Base-by-base conservation (phyloP, 169 alveolate species). In the Plasmodium inui region DNA sequence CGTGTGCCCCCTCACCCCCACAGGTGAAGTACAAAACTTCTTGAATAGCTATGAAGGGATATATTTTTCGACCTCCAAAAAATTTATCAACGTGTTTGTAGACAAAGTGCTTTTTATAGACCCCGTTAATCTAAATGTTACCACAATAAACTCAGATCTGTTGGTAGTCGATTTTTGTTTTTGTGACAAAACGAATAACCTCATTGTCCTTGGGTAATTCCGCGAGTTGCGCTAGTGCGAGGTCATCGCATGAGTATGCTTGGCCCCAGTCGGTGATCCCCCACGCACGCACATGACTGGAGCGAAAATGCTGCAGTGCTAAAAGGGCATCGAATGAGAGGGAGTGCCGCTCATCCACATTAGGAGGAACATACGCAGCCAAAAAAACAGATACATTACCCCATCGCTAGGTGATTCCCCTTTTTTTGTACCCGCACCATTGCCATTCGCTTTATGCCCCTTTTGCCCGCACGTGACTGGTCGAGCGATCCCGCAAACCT, bases 51-150 rank as follows among this genome's bases (percentile, higher is more conserved):
- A 86, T 32, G 93, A 86, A 86, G 93, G 93, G 12, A 86, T 76
- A 74, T 74, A 53, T 30, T 86, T 86, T 74, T 86, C 86, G 34
- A 46, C 72, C 22, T 61, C 76, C 22, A 86, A 86, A 70, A 86
- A 86, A 37, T 86, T 86, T 70, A 86, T 86, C 55, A 86, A 86
- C 80, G 85, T 86, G 53, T 86, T 86, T 86, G 80, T 86, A 32
- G 93, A 86, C 82, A 86, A 86, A 67, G 12, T 86, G 8, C 93
- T 74, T 28, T 74, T 74, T 57, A 86, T 86, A 70, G 93, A 86
- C 41, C 93, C 93, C 34, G 19, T 57, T 53, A 74, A 74, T 57
- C 67, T 86, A 86, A 86, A 32, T 19, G 84, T 78, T 39, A 86
- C 79, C 26, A 86, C 93, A n/a, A 74, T 86, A 53, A 86, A 76